These are phyloP conservation scores for Coffea eugenioides DNA, from an alignment of 257 asterid genomes.

Conservation along the genomic window DNA sequence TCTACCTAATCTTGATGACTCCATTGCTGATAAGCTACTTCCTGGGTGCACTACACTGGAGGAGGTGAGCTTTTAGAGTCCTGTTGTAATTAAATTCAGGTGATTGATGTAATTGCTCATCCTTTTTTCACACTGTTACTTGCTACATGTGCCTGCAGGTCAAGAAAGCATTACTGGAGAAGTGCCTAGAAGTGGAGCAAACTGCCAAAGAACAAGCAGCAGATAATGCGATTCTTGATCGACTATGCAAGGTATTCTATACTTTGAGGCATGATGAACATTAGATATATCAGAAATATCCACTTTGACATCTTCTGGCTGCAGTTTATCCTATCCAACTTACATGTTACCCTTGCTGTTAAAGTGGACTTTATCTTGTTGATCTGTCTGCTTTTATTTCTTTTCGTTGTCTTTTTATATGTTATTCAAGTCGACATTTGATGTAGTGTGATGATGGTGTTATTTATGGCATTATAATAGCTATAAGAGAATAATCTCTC, in stretches of 20 bases:
- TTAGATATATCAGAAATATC: too few species aligned
- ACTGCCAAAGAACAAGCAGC: constrained; percentile 96
- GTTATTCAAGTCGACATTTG: not conserved
- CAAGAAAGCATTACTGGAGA: constrained; percentile 60
- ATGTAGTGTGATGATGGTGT: not conserved
- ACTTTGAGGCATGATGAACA: not conserved
- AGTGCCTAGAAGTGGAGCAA: constrained; percentile 77
- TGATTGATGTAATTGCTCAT: not conserved
- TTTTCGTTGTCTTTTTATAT: not conserved
- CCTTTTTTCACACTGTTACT: constrained; percentile 1
- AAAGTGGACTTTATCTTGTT: not conserved
- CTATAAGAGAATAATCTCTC: not conserved
- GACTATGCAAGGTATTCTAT: constrained; percentile 58
- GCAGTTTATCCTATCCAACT: too few species aligned
- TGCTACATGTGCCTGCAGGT: constrained; percentile 50
- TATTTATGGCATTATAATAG: not conserved
- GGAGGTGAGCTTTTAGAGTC: constrained; percentile 50
- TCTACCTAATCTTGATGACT: constrained; percentile 58
- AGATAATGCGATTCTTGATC: constrained; percentile 93
- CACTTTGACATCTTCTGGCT: not conserved
- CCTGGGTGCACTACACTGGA: constrained; percentile 72
- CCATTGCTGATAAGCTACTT: constrained; percentile 74
- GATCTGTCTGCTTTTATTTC: not conserved
- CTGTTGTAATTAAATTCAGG: not conserved
- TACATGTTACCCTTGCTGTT: too few species aligned